A percentile compares a stretch with the other conserved stretches of the same genome.
Conservation (phyloP, 73 alveolate species). For the Effrenium voratum region DNA sequence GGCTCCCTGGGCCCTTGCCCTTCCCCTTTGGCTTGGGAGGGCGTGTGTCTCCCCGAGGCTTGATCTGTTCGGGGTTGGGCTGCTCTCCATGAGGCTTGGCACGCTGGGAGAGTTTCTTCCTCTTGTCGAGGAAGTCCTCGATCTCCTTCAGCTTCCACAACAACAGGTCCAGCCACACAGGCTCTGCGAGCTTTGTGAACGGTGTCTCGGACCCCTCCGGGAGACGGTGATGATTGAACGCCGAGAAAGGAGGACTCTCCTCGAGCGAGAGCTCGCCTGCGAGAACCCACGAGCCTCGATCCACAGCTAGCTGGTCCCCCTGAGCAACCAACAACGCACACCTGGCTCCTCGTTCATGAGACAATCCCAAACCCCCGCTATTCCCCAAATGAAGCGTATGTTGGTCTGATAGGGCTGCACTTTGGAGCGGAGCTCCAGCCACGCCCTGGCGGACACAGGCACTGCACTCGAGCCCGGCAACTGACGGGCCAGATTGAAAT, state of each 20-base stretch:
- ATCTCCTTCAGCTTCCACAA: neutral
- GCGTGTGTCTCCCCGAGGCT: too few relatives aligned
- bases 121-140: neutral
- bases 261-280: neutral
- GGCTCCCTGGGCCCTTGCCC: too few relatives aligned
- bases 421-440: neutral
- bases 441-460: neutral
- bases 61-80: too few relatives aligned
- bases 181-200: neutral
- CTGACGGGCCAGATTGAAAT: neutral
- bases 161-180: neutral
- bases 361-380: neutral
- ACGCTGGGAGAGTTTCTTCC: neutral
- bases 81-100: too few relatives aligned
- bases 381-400: neutral
- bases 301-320: conserved; percentile 21
- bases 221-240: neutral
- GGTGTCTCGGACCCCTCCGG: neutral
- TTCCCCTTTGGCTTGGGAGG: too few relatives aligned
- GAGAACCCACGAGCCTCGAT: neutral
- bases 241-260: neutral
- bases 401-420: neutral
- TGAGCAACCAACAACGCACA: neutral
- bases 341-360: neutral
- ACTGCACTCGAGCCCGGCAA: neutral